These are phyloP conservation scores for Cyberlindnera xylosilytica DNA, from an alignment of 805 yeast genomes.

Conservation along the genomic window DNA sequence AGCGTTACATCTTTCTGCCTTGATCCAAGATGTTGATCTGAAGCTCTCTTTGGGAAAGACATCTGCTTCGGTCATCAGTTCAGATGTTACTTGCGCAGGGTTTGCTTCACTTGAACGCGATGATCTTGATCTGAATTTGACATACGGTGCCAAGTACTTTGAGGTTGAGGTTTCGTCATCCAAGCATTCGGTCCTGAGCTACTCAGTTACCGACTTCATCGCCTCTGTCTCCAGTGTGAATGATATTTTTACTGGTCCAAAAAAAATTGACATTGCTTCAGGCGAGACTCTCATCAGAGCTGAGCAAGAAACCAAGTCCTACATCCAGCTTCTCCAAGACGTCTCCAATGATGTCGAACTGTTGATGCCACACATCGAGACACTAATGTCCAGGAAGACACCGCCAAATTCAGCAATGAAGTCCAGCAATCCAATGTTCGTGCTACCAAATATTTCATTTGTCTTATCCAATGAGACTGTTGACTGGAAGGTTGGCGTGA, in stretches of 20 bases:
- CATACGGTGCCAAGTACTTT: constrained; percentile 13
- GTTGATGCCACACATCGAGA: neutral
- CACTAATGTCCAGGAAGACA: too few species aligned
- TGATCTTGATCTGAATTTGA: neutral
- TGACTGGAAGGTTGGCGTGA: constrained; percentile 12
- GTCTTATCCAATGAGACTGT: constrained; percentile 3
- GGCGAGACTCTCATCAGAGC: constrained; percentile 8
- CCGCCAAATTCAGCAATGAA: too few species aligned
- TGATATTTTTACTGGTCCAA: constrained; percentile 1
- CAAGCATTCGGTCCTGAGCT: constrained; percentile 11
- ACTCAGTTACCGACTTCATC: constrained; percentile 10
- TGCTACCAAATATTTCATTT: constrained; percentile 4
- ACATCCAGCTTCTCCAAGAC: constrained; percentile 5
- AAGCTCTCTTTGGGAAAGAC: constrained; percentile 8
- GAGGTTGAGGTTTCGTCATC: constrained; percentile 13
- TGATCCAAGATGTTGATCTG: constrained; percentile 13
- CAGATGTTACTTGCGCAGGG: constrained; percentile 8
- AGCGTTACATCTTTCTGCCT: constrained; percentile 3
- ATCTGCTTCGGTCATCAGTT: constrained; percentile 6
- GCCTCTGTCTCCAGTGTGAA: constrained; percentile 4
- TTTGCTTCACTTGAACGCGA: neutral
- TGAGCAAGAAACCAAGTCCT: constrained; percentile 9
- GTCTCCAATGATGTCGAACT: constrained; percentile 2
- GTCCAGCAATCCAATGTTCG: neutral
- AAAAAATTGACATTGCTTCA: constrained; percentile 3